phyloP scores from a whole-genome alignment of 2,329 filamentous ascomycete species.

The Nemania sp. region DNA sequence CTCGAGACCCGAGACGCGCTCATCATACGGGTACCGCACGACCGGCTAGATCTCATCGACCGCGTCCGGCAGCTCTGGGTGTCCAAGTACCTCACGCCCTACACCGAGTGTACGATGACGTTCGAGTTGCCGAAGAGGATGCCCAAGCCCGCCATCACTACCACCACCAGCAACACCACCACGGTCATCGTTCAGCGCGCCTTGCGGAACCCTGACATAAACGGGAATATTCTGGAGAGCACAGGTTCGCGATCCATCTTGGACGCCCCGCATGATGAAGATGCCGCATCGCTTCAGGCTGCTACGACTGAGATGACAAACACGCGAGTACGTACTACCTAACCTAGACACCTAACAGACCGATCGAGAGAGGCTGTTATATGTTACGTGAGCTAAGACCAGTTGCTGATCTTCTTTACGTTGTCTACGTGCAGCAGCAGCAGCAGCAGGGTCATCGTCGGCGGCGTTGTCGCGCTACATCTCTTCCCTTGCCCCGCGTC shows the following conservation, averaged over 20 bases:
- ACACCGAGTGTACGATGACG: conserved; percentile 23
- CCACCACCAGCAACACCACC: too few species aligned
- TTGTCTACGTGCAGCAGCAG: too few species aligned
- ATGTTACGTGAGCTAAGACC: neutral
- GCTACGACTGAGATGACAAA: too few species aligned
- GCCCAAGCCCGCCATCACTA: neutral
- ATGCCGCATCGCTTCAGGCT: too few species aligned
- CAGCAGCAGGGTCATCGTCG: too few species aligned
- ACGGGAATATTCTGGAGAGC: too few species aligned
- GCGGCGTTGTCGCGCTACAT: conserved; percentile 7
- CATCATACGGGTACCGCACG: conserved; percentile 17
- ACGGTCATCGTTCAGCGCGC: conserved; percentile 40
- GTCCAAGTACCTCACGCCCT: conserved; percentile 24
- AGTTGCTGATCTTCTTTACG: conserved; percentile 2
- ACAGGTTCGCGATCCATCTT: neutral
- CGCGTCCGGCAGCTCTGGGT: conserved; percentile 30
- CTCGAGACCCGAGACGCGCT: conserved; percentile 25
- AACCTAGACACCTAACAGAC: too few species aligned
- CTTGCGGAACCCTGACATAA: neutral
- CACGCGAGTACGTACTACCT: too few species aligned
- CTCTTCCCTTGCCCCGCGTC: conserved; percentile 8
- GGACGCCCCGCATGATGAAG: too few species aligned
- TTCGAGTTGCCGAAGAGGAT: conserved; percentile 17
- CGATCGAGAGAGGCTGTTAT: too few species aligned
- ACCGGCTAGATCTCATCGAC: neutral